Evolutionary conservation across 352 stramenopile genomes (phyloP), one percentile per base, ranked within the genome.

Genomic region (Phytophthora capsici): DNA sequence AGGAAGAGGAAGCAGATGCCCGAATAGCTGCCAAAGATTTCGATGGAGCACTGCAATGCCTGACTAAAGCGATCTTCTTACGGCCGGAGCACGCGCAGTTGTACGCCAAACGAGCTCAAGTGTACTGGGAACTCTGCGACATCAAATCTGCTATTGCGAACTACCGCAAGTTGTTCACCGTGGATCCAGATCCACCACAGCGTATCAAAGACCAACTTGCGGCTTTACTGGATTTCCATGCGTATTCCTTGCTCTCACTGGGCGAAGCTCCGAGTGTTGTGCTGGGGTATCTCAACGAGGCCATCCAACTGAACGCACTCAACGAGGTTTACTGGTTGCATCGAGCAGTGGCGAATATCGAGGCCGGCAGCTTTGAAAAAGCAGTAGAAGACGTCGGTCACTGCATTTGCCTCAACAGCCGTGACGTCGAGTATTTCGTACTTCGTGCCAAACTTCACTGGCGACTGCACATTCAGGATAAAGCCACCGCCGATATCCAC

Each of bases 391-490:
- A 94, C 56, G 72, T 91, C 9, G 84, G 93, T 59, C 86, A 94
- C 69, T 93, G 86, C 37, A 86, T 93, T 20, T 90, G 82, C 34
- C 68, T 95, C 30, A 90, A 95, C 41, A 73, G 64, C 12, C 62
- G 69, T 6, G 85, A 96, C 40, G 86, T 89, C 67, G 86, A 94
- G 72, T 93, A 92, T 54, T 90, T 92, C 68, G 81, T 94, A 19
- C 64, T 96, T 51, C 81, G 88, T 1, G 84, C 86, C 19, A 93
- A 93, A 63, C 69, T 96, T 12, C 84, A 92, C 51, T 92, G 86
- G 86, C 75, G 74, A 30, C 75, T 94, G 20, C 81, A 91, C 49
- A 78, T 91, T 72, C 84, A 91, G 44, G 84, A 93, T 37, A 86
- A 87, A 53, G 86, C 84, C 16, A 88, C 63, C 4, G 79, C 74